Evolutionary conservation across 805 yeast species (phyloP), one percentile per base, ranked within the genome.

Genomic region (Metschnikowia peoriensis): DNA sequence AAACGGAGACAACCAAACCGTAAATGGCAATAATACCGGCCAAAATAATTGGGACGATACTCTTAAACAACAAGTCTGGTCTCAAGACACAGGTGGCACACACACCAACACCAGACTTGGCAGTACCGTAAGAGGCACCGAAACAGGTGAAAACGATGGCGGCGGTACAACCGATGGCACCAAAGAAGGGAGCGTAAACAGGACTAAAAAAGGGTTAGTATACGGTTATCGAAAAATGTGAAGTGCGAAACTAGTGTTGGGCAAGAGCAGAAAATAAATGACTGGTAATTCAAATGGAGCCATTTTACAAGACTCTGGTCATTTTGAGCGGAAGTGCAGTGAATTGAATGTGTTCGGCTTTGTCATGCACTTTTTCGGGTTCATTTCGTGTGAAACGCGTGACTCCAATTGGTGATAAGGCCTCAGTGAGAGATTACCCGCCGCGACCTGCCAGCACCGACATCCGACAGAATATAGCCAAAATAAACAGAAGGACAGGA

Each of bases 11-110:
- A 59, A 93, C 98, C 69, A 93, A 79, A 54, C 99, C 99, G 73
- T 93, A 93, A 78, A 93, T 92, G 77, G 98, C 97, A 78, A 93
- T 91, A 70, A 93, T 93, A 93, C 99, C 99, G 60, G 98, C 97
- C 97, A 93, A 93, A 78, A 93, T 85, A 64, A 94, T 97, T 60
- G 99, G 99, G 57, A 93, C 96, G 66, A 92, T 86, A 78, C 89
- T 89, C 78, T 85, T 90, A 65, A 93, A 92, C 69, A 92, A 78
- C 71, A 92, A 82, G 72, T 93, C 99, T 62, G 99, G 99, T 86
- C 97, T 89, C 71, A 93, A 80, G 56, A 92, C 97, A 76, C 96
- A 88, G 61, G 97, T 90, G 70, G 97, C 99, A 79, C 97, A 93
- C 71, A 93, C 92, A 84, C 98, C 99, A 61, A 94, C 97, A 80